Percentiles rank a stretch among this genome's conserved stretches.
Evolutionary conservation across 805 yeast genomes (phyloP).

Genomic region (Ogataea populi-albae): DNA sequence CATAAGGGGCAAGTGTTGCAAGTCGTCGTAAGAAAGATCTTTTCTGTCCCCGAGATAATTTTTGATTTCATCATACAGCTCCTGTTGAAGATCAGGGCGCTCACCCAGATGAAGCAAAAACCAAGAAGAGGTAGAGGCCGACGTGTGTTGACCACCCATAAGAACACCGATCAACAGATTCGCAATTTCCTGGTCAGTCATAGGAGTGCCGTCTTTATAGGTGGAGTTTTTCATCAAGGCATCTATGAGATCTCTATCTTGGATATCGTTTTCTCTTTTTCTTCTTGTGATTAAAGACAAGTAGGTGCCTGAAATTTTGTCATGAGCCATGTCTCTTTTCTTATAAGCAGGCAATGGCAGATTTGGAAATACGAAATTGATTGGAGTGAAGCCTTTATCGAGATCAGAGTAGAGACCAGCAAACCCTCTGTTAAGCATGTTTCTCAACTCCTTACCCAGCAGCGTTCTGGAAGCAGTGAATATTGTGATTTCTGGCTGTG

Average conservation of each 20-base stretch:
- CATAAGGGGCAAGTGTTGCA: conserved; percentile 76
- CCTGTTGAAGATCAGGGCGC: conserved; percentile 80
- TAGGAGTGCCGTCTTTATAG: conserved; percentile 88
- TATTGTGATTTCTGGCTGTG: conserved; percentile 94
- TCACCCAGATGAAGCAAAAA: conserved; percentile 86
- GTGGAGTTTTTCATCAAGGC: conserved; percentile 76
- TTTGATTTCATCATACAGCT: conserved; percentile 71
- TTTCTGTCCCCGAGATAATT: conserved; percentile 52
- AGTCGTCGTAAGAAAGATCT: conserved; percentile 75
- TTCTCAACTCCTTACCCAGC: conserved; percentile 89
- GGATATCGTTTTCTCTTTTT: conserved; percentile 71
- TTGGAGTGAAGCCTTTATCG: conserved; percentile 95
- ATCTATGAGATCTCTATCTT: conserved; percentile 86
- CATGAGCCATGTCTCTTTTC: conserved; percentile 86
- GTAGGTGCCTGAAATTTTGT: conserved; percentile 74
- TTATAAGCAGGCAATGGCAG: conserved; percentile 76
- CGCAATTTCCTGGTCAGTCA: conserved; percentile 95
- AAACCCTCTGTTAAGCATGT: conserved; percentile 73
- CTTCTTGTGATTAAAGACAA: conserved; percentile 73
- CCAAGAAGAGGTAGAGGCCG: conserved; percentile 97
- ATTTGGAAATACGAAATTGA: conserved; percentile 93
- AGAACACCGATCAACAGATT: conserved; percentile 89
- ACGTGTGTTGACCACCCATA: conserved; percentile 99
- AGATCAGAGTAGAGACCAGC: conserved; percentile 86
- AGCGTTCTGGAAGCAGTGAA: conserved; percentile 93